Conservation (phyloP, 208 protist genomes). For the Leishmania martiniquensis region DNA sequence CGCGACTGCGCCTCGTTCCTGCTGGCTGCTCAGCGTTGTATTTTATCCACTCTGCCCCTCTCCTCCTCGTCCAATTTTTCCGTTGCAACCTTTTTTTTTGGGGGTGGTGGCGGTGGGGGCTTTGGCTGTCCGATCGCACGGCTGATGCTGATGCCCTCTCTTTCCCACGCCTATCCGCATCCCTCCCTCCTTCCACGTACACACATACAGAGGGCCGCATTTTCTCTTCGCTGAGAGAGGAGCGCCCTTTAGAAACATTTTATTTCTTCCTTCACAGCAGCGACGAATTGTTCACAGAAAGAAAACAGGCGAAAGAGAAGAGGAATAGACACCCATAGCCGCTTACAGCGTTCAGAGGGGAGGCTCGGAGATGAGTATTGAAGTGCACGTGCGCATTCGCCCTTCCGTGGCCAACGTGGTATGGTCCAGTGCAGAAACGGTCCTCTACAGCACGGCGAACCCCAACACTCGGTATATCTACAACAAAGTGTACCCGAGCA, state of each 20-base stretch:
- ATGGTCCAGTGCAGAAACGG: conserved; percentile 85
- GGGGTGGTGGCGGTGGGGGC: too few relatives aligned
- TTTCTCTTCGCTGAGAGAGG: not conserved
- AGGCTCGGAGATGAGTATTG: conserved; percentile 69
- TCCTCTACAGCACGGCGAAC: conserved; percentile 82
- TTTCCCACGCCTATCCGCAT: too few relatives aligned
- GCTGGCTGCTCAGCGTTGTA: not conserved
- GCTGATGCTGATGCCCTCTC: not conserved
- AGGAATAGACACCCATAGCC: not conserved
- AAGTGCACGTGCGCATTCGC: conserved; percentile 87
- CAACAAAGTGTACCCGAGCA: conserved; percentile 86
- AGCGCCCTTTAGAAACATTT: too few relatives aligned
- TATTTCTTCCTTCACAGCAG: too few relatives aligned
- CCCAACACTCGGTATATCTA: conserved; percentile 82
- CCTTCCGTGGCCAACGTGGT: conserved; percentile 61
- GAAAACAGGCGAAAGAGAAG: not conserved
- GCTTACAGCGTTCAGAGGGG: not conserved
- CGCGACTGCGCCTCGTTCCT: not conserved
- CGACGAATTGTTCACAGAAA: too few relatives aligned
- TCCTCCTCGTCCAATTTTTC: not conserved
- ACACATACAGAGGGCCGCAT: not conserved
- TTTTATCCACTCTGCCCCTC: too few relatives aligned
- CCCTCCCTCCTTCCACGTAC: not conserved
- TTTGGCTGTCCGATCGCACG: not conserved
- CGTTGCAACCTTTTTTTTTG: too few relatives aligned